These are phyloP conservation scores for Eucalyptus camaldulensis DNA, from an alignment of 345 rosid genomes.

Conservation along the genomic window DNA sequence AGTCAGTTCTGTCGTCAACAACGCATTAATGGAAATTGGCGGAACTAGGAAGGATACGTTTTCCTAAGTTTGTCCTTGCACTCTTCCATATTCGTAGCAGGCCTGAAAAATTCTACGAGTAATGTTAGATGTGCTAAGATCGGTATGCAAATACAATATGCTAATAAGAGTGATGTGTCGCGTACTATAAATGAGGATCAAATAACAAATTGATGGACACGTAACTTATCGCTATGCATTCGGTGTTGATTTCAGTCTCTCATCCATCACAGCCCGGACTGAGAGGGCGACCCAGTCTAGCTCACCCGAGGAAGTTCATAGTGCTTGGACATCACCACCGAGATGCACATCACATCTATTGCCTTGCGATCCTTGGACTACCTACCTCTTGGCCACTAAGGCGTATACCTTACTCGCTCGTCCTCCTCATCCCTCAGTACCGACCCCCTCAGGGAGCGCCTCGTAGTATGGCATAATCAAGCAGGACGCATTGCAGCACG, in stretches of 20 bases:
- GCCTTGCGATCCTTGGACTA: too few relatives aligned
- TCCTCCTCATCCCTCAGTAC: too few relatives aligned
- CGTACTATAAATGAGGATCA: not conserved
- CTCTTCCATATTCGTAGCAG: not conserved
- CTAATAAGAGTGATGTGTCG: not conserved
- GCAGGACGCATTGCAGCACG: not conserved
- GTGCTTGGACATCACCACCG: too few relatives aligned
- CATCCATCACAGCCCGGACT: too few relatives aligned
- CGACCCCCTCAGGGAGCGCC: too few relatives aligned
- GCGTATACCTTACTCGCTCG: too few relatives aligned
- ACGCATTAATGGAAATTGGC: not conserved
- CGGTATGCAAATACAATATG: not conserved
- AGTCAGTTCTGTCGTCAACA: not conserved
- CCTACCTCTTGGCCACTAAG: too few relatives aligned
- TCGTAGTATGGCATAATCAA: not conserved
- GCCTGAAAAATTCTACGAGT: accelerated
- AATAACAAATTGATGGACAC: not conserved
- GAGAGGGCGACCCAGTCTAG: too few relatives aligned
- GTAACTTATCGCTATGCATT: not conserved
- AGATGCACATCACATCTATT: too few relatives aligned
- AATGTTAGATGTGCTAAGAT: not conserved
- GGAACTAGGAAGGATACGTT: not conserved
- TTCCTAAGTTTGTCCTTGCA: not conserved
- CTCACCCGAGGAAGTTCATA: too few relatives aligned
- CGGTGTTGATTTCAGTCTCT: not conserved